A percentile compares a stretch with the other conserved stretches of the same genome.
Evolutionary conservation across 352 stramenopile genomes (phyloP).

Genomic region (Phytopythium litorale): DNA sequence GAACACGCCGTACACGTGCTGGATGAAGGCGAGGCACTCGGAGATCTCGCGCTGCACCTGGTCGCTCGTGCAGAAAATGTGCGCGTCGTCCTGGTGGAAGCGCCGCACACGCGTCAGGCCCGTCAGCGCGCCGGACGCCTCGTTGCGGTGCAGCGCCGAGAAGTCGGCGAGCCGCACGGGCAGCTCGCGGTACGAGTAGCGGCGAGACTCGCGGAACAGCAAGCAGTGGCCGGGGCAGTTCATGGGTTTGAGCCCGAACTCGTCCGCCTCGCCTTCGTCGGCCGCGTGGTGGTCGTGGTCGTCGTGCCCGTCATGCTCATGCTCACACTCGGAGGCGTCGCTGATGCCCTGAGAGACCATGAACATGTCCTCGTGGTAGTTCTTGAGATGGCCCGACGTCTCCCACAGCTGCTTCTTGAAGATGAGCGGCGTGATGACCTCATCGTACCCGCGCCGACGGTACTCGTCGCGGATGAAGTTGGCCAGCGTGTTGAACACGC

Average conservation of each 20-base stretch:
- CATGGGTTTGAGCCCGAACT: conserved; percentile 98
- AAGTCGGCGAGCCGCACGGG: conserved; percentile 94
- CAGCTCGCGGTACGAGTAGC: conserved; percentile 95
- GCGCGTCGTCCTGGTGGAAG: conserved; percentile 98
- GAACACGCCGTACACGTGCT: conserved; percentile 94
- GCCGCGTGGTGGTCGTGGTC: conserved; percentile 20
- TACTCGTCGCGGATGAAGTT: conserved; percentile 87
- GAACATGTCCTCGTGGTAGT: conserved; percentile 98
- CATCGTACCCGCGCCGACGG: conserved; percentile 89
- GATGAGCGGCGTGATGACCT: conserved; percentile 97
- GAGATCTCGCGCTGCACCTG: conserved; percentile 97
- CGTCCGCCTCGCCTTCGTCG: conserved; percentile 64
- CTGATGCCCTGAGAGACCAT: conserved; percentile 75
- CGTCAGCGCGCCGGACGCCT: conserved; percentile 94
- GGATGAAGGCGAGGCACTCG: conserved; percentile 90
- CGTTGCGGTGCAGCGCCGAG: conserved; percentile 94
- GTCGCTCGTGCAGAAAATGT: conserved; percentile 96
- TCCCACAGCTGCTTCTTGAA: conserved; percentile 98
- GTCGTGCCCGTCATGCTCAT: conserved; percentile 23
- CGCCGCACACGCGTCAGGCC: conserved; percentile 96
- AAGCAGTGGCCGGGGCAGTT: conserved; percentile 98
- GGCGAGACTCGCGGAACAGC: conserved; percentile 93
- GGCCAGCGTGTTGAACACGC: conserved; percentile 97
- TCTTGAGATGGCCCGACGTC: conserved; percentile 95
- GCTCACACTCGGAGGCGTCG: conserved; percentile 7